phyloP scores from a whole-genome alignment of 2,329 filamentous ascomycete species.

The Fusarium sp. region DNA sequence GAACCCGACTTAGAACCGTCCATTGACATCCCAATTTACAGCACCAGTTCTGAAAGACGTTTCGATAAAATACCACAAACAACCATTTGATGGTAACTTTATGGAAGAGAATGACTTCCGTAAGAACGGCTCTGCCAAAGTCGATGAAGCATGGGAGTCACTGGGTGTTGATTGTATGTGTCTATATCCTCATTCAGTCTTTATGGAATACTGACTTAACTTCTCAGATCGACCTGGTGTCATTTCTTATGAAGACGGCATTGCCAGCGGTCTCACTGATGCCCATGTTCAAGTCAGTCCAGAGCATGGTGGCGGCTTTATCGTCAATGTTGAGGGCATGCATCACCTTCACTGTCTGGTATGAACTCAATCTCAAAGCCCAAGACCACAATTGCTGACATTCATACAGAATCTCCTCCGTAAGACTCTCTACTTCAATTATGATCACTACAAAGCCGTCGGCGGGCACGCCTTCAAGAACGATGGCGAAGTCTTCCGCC shows the following conservation, averaged over 20 bases:
- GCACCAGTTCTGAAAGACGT: constrained; percentile 54
- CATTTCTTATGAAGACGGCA: constrained; percentile 63
- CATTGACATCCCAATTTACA: constrained; percentile 19
- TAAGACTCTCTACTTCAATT: constrained; percentile 70
- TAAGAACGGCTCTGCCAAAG: constrained; percentile 61
- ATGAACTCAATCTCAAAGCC: neutral
- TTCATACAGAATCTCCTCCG: constrained; percentile 65
- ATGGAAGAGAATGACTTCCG: constrained; percentile 67
- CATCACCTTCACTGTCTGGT: constrained; percentile 71
- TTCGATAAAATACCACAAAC: constrained; percentile 47
- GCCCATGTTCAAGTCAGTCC: constrained; percentile 67
- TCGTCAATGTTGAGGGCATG: constrained; percentile 68
- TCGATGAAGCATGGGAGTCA: constrained; percentile 68
- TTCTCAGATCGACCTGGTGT: constrained; percentile 60
- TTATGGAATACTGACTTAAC: neutral
- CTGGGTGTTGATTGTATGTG: constrained; percentile 60
- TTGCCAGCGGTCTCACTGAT: constrained; percentile 61
- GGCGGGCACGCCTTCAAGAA: constrained; percentile 68
- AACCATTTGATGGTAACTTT: constrained; percentile 68
- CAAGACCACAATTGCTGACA: neutral
- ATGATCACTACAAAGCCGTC: constrained; percentile 65
- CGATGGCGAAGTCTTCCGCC: constrained; percentile 64
- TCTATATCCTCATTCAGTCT: rapidly evolving
- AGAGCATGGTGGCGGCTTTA: constrained; percentile 69
- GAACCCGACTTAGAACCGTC: rapidly evolving